Percentiles rank a stretch among this genome's conserved stretches.
These are phyloP conservation scores for Pseudogymnoascus sp. DNA, from an alignment of 2,329 filamentous ascomycete genomes.

Conservation along the genomic window DNA sequence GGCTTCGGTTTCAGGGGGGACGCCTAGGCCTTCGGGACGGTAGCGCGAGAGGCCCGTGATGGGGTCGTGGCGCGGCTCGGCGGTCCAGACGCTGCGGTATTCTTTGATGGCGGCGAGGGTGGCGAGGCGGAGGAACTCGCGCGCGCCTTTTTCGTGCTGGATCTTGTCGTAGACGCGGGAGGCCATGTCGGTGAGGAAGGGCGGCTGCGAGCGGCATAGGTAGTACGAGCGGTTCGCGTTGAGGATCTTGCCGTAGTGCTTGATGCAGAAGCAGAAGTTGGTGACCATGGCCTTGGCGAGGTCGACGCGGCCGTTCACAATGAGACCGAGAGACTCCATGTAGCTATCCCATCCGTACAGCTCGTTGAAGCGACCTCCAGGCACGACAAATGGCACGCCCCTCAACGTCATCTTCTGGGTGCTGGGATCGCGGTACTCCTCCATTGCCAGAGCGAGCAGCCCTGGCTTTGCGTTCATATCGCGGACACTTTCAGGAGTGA, in stretches of 20 bases:
- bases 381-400: conserved; percentile 92
- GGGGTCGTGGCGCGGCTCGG: conserved; percentile 36
- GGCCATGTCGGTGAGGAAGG: conserved; percentile 96
- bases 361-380: conserved; percentile 95
- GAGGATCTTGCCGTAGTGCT: conserved; percentile 96
- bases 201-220: conserved; percentile 85
- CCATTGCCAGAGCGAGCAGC: conserved; percentile 82
- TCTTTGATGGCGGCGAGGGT: conserved; percentile 91
- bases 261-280: conserved; percentile 97
- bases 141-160: conserved; percentile 70
- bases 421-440: conserved; percentile 59
- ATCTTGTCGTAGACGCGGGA: conserved; percentile 90
- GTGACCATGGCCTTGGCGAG: conserved; percentile 89
- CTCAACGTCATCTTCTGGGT: conserved; percentile 64
- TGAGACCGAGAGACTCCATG: conserved; percentile 87
- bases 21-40: conserved; percentile 40
- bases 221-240: conserved; percentile 98
- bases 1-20: conserved; percentile 46
- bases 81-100: conserved; percentile 15
- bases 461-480: conserved; percentile 84
- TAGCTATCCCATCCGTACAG: conserved; percentile 99
- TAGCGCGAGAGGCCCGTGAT: conserved; percentile 42
- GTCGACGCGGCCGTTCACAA: conserved; percentile 77
- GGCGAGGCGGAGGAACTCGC: conserved; percentile 72
- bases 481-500: conserved; percentile 73